These are phyloP conservation scores for Rhododendron ovatum DNA, from an alignment of 148 eudicot genomes.

Conservation along the genomic window DNA sequence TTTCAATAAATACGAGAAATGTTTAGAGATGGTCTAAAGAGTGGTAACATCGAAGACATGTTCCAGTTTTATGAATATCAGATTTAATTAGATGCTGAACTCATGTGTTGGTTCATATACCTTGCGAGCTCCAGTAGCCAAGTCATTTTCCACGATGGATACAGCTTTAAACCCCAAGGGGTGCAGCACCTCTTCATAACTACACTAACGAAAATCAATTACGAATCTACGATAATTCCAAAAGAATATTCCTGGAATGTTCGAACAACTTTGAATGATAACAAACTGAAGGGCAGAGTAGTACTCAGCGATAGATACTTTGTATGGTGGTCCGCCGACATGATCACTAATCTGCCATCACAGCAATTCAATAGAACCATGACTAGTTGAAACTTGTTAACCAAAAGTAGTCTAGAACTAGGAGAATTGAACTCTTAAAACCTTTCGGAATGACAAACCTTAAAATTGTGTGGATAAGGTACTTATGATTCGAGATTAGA, in stretches of 20 bases:
- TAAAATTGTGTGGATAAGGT: not conserved
- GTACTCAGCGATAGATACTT: conserved; percentile 55
- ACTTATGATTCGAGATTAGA: not conserved
- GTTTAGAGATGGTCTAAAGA: not conserved
- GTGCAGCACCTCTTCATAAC: conserved; percentile 65
- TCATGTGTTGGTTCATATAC: conserved; percentile 19
- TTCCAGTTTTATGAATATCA: not conserved
- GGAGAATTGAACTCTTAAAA: not conserved
- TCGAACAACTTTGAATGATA: not conserved
- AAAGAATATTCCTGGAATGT: not conserved
- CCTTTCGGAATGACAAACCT: not conserved
- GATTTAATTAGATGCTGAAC: not conserved
- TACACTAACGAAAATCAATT: conserved; percentile 12
- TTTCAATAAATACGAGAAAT: not conserved
- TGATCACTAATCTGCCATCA: conserved; percentile 62
- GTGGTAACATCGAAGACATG: not conserved
- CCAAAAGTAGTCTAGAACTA: not conserved
- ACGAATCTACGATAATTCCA: not conserved
- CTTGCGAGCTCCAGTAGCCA: conserved; percentile 61
- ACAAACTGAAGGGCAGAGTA: conserved; percentile 10
- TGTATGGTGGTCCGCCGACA: conserved; percentile 80
- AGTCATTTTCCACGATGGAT: conserved; percentile 53
- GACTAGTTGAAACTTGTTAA: not conserved
- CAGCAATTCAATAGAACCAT: not conserved
- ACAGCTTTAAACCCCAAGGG: conserved; percentile 58